Evolutionary conservation across 257 asterid genomes (phyloP), one percentile per base, ranked within the genome.

Genomic region (Ehretia macrophylla): DNA sequence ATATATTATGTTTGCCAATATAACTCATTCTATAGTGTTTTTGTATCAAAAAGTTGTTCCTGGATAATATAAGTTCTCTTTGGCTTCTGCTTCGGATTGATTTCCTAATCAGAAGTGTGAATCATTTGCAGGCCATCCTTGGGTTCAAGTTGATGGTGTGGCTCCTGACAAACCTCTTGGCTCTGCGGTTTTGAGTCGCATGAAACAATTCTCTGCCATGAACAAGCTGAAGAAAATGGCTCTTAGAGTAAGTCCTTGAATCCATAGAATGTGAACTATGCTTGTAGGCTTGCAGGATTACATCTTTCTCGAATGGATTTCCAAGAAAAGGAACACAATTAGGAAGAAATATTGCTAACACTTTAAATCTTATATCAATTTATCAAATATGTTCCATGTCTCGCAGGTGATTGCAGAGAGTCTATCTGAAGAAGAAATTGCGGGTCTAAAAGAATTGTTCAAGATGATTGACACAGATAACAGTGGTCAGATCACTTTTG

Each of bases 161-260:
- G 98, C 98, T 11, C 96, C 96, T 17, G 98, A 90, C 69, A 85
- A 68, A 74, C 96, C 98, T 63, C 83, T 90, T 14, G 98, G 85
- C 64, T 87, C 96, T 57, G 98, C 98, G 55, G 96, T 90, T 63
- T 61, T 90, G 68, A 90, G 96, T 67, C 96, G 98, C 47, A 71
- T 90, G 94, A 87, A 90, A 71, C 98, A 90, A 51, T 90, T 90
- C 66, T 87, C 96, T 17, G 98, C 96, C 0, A 90, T 87, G 98
- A 90, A 90, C 74, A 83, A 94, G 67, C 94, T 87, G 67, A 90
- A 90, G 87, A 90, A 90, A 84, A 90, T 90, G 98, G 96, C 98
- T 75, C 81, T 90, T 59, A 75, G 95, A 73, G 98, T 90, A 79
- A 66, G 93, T 75, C 54, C 53, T 14, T 37, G 47, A 12, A 39